These are phyloP conservation scores for Boletus edulis DNA, from an alignment of 768 basidiomycete species.

Conservation along the genomic window DNA sequence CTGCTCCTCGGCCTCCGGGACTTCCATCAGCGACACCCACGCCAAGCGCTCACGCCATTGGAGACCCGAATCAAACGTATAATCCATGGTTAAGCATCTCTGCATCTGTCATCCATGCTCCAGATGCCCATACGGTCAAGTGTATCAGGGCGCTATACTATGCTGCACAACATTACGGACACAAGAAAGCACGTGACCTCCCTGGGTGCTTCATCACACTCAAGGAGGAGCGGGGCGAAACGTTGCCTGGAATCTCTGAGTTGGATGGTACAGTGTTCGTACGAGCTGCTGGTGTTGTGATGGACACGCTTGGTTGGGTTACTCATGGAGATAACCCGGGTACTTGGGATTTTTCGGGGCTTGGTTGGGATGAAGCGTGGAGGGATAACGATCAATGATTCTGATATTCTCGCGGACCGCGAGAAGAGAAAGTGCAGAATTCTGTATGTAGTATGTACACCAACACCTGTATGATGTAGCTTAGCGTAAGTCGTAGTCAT, in stretches of 20 bases:
- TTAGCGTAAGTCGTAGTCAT: too few relatives aligned
- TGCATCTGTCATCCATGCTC: slow-evolving; percentile 44
- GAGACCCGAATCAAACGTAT: slow-evolving; percentile 36
- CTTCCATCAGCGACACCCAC: not conserved
- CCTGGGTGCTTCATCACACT: slow-evolving; percentile 39
- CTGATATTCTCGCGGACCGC: not conserved
- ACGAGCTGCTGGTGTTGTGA: slow-evolving; percentile 53
- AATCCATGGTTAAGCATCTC: slow-evolving; percentile 55
- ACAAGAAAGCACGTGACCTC: slow-evolving; percentile 37
- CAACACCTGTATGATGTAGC: too few relatives aligned
- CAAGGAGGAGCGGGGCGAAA: slow-evolving; percentile 39
- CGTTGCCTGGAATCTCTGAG: slow-evolving; percentile 39
- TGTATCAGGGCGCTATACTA: slow-evolving; percentile 46
- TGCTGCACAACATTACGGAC: slow-evolving; percentile 48
- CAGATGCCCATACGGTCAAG: slow-evolving; percentile 53
- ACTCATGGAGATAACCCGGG: slow-evolving; percentile 47
- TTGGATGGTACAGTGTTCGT: slow-evolving; percentile 59
- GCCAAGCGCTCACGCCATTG: slow-evolving; percentile 26
- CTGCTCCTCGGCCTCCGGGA: slow-evolving; percentile 39
- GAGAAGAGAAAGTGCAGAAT: not conserved
- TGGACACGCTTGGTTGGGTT: slow-evolving; percentile 57
- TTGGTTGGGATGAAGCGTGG: slow-evolving; percentile 66
- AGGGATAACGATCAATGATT: slow-evolving; percentile 13
- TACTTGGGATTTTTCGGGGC: slow-evolving; percentile 53
- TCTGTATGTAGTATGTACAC: too few relatives aligned